Percentiles rank a stretch among this genome's conserved stretches.
These are phyloP conservation scores for Syzygium grande DNA, from an alignment of 345 rosid species.

Conservation along the genomic window DNA sequence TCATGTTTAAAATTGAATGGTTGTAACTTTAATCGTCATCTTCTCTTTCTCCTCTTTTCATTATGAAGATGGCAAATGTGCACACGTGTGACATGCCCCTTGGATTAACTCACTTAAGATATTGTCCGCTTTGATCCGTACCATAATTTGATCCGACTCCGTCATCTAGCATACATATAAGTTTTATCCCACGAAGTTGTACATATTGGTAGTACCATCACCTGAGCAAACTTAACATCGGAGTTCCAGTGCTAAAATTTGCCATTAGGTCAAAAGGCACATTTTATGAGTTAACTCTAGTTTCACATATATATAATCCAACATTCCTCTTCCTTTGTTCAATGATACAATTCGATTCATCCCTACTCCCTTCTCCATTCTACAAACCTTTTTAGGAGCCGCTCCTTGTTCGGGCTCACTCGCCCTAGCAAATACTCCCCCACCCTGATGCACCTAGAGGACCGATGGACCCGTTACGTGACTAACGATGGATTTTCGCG, in stretches of 20 bases:
- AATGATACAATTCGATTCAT: not conserved
- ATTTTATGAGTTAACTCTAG: not conserved
- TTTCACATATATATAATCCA: not conserved
- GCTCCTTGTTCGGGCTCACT: no score
- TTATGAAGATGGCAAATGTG: not conserved
- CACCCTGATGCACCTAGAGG: no score
- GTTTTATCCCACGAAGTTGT: no score
- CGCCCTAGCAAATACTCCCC: rapidly evolving
- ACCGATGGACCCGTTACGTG: no score
- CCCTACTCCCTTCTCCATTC: not conserved
- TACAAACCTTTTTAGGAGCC: no score
- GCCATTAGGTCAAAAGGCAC: not conserved
- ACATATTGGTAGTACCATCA: not conserved
- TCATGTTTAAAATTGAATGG: not conserved
- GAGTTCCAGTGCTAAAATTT: not conserved
- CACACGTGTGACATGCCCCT: not conserved
- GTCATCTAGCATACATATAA: not conserved
- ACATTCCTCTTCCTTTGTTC: rapidly evolving
- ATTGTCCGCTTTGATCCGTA: rapidly evolving
- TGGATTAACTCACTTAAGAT: not conserved
- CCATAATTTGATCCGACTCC: not conserved
- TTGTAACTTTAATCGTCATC: not conserved
- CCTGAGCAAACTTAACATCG: not conserved
- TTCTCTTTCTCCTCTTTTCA: not conserved
- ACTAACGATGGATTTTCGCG: no score